Evolutionary conservation across 345 rosid species (phyloP).

Genomic region (Rhodamnia argentea): DNA sequence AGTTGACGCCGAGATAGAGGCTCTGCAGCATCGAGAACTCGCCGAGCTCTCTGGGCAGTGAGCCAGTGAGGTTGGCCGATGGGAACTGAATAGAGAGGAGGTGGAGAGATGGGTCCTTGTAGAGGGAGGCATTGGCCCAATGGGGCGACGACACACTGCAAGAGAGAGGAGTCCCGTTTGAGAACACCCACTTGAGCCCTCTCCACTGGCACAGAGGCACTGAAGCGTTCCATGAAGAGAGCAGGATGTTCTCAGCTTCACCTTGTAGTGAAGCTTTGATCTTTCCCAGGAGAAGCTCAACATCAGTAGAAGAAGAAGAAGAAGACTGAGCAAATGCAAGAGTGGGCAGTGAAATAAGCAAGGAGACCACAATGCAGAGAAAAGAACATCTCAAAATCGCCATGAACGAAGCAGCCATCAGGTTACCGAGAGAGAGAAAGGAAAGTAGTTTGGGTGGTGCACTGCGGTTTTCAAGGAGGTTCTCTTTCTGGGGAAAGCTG

Average conservation of each 20-base stretch:
- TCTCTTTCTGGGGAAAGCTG: slow-evolving; percentile 37
- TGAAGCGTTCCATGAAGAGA: slow-evolving; percentile 85
- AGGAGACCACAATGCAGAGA: slow-evolving; percentile 21
- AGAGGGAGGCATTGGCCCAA: slow-evolving; percentile 61
- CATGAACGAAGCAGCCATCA: slow-evolving; percentile 27
- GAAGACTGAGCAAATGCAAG: slow-evolving; percentile 16
- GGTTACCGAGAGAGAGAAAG: neutral
- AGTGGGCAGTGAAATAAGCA: neutral
- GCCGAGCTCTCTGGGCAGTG: slow-evolving; percentile 83
- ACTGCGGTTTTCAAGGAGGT: slow-evolving; percentile 17
- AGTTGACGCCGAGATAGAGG: slow-evolving; percentile 67
- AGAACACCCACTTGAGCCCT: slow-evolving; percentile 80
- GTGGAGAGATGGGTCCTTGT: slow-evolving; percentile 65
- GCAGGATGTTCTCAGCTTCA: slow-evolving; percentile 62
- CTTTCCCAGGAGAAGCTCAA: slow-evolving; percentile 59
- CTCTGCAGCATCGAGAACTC: slow-evolving; percentile 85
- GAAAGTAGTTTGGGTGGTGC: slow-evolving; percentile 1
- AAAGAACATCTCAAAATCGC: slow-evolving; percentile 30
- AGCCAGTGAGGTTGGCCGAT: slow-evolving; percentile 90
- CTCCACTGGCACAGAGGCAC: slow-evolving; percentile 95
- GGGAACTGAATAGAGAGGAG: slow-evolving; percentile 81
- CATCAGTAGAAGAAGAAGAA: slow-evolving; percentile 41
- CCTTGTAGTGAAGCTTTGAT: slow-evolving; percentile 80
- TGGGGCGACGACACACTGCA: slow-evolving; percentile 54
- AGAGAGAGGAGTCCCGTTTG: slow-evolving; percentile 20